Evolutionary conservation across 306 rosid species (phyloP).

Genomic region (Prunus mira): DNA sequence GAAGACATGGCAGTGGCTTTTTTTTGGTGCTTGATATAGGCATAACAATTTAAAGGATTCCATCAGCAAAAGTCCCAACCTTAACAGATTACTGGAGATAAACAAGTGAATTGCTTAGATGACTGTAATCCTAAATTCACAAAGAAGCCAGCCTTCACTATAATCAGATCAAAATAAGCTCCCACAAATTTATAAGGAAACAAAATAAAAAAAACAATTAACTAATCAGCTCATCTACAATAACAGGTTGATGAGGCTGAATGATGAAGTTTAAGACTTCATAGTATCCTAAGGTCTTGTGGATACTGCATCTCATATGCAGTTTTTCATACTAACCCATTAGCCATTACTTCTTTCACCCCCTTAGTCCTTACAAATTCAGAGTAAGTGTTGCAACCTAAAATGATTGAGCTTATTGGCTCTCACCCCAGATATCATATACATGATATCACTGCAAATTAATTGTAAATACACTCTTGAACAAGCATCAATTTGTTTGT

Average conservation of each 20-base stretch:
- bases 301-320: neutral
- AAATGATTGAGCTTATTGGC: neutral
- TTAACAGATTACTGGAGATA: neutral
- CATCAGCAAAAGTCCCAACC: neutral
- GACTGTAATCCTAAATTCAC: neutral
- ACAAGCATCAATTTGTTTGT: neutral
- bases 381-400: neutral
- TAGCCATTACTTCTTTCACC: neutral
- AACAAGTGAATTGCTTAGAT: neutral
- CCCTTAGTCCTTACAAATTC: neutral
- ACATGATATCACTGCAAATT: neutral
- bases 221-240: too few relatives aligned
- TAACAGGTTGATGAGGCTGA: neutral
- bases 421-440: neutral
- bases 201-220: too few relatives aligned
- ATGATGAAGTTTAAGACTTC: neutral
- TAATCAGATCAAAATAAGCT: neutral
- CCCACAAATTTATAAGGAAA: neutral
- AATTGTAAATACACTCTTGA: neutral
- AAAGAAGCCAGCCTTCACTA: neutral
- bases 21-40: neutral
- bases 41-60: neutral
- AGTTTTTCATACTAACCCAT: too few relatives aligned
- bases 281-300: neutral
- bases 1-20: neutral